Conservation (phyloP, 192 early-diverging fungal species). For the Coemansia javaensis region DNA sequence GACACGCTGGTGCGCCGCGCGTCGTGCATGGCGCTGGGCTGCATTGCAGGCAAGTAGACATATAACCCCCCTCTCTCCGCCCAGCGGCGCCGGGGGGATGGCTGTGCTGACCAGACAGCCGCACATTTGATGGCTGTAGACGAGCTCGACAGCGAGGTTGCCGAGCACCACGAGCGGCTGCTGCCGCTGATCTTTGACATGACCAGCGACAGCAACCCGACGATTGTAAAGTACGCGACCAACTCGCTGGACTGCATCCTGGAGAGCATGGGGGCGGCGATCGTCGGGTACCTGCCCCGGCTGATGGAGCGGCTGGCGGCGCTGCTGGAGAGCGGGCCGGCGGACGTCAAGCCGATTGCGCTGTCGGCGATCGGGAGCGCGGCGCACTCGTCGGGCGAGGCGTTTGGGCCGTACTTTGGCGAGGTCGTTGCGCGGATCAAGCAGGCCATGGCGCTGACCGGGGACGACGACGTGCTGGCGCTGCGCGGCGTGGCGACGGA, state of each 20-base stretch:
- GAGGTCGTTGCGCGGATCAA: slow-evolving; percentile 64
- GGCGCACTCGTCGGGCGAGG: slow-evolving; percentile 75
- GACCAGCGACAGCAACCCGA: slow-evolving; percentile 68
- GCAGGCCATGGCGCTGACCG: slow-evolving; percentile 66
- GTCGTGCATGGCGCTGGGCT: slow-evolving; percentile 80
- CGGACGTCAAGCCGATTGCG: slow-evolving; percentile 72
- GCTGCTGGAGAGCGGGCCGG: slow-evolving; percentile 63
- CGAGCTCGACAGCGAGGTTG: slow-evolving; percentile 76
- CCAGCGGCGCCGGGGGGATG: background rate
- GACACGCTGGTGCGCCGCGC: slow-evolving; percentile 74
- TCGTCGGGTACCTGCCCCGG: slow-evolving; percentile 73
- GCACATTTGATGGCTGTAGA: slow-evolving; percentile 49
- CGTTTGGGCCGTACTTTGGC: slow-evolving; percentile 68
- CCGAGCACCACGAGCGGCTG: slow-evolving; percentile 72
- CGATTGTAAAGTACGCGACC: slow-evolving; percentile 73
- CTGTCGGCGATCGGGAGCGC: slow-evolving; percentile 84
- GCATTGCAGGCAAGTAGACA: slow-evolving; percentile 57
- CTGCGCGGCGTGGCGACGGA: slow-evolving; percentile 85
- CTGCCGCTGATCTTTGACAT: slow-evolving; percentile 82
- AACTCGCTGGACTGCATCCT: slow-evolving; percentile 87
- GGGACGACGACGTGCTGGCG: slow-evolving; percentile 62
- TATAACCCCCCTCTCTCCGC: background rate
- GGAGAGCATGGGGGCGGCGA: slow-evolving; percentile 75
- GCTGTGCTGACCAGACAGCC: background rate
- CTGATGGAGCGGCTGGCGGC: slow-evolving; percentile 77